A percentile compares a stretch with the other conserved stretches of the same genome.
These are phyloP conservation scores for Psilocybe cyanescens DNA, from an alignment of 768 basidiomycete genomes.

Conservation along the genomic window DNA sequence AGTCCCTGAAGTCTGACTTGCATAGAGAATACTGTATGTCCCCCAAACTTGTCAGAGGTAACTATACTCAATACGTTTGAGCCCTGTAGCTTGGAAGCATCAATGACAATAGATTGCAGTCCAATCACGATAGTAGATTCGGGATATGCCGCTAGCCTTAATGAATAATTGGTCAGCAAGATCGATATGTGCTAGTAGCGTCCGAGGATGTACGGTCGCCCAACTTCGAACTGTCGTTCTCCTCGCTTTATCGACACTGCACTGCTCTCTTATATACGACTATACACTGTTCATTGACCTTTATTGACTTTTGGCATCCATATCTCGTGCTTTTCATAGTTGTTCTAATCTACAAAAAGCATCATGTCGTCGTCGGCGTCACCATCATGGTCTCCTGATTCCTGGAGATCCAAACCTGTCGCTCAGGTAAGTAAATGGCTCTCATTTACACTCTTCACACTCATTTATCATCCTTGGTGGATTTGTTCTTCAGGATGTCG, in stretches of 20 bases:
- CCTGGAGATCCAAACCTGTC: slow-evolving; percentile 78
- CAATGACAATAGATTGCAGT: too few species aligned
- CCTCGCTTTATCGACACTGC: background rate
- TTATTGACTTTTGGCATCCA: background rate
- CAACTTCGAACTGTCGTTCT: background rate
- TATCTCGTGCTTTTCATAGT: background rate
- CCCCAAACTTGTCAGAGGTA: too few species aligned
- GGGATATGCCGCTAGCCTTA: background rate
- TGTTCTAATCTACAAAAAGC: background rate
- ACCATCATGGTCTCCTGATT: slow-evolving; percentile 68
- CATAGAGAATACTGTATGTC: too few species aligned
- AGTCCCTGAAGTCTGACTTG: too few species aligned
- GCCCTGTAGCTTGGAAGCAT: too few species aligned
- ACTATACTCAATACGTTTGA: too few species aligned
- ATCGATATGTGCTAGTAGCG: background rate
- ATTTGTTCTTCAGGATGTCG: slow-evolving; percentile 54
- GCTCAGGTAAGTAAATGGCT: slow-evolving; percentile 59
- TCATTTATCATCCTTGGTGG: background rate
- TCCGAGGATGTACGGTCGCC: background rate
- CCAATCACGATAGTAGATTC: too few species aligned
- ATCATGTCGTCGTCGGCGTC: slow-evolving; percentile 7
- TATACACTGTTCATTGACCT: background rate
- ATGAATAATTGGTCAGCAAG: background rate
- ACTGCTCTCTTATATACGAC: background rate
- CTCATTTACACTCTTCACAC: background rate